These are phyloP conservation scores for Dactylorhiza incarnata DNA, from an alignment of 106 monocot genomes.

Conservation along the genomic window DNA sequence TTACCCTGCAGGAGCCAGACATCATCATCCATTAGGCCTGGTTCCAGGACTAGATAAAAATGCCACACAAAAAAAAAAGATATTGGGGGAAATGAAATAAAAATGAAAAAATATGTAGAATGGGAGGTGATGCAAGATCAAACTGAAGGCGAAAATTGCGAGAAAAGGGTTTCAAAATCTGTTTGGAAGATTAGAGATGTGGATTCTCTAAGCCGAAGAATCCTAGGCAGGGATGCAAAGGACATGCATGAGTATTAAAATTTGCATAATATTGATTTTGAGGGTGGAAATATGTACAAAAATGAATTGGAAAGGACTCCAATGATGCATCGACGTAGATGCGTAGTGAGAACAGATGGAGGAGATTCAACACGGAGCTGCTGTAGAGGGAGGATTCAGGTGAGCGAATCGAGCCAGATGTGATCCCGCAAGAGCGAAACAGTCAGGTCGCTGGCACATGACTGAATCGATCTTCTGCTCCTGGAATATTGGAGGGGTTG, in stretches of 20 bases:
- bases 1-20: too few species aligned
- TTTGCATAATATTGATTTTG: not conserved
- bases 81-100: not conserved
- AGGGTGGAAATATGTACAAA: not conserved
- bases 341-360: not conserved
- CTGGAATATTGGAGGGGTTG: too few species aligned
- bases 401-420: too few species aligned
- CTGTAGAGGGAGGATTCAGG: not conserved
- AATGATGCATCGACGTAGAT: not conserved
- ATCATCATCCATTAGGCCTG: too few species aligned
- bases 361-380: not conserved
- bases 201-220: not conserved
- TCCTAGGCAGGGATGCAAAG: not conserved
- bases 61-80: too few species aligned
- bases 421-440: too few species aligned
- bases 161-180: not conserved
- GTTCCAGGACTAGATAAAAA: too few species aligned
- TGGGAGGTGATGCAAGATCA: not conserved
- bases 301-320: not conserved
- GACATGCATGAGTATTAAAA: not conserved
- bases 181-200: not conserved
- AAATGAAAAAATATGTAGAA: not conserved
- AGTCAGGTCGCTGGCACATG: too few species aligned
- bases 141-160: not conserved
- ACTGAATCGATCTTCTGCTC: too few species aligned